A percentile compares a stretch with the other conserved stretches of the same genome.
Conservation (phyloP, 2,329 filamentous ascomycete genomes). For the Aureobasidium sp. region DNA sequence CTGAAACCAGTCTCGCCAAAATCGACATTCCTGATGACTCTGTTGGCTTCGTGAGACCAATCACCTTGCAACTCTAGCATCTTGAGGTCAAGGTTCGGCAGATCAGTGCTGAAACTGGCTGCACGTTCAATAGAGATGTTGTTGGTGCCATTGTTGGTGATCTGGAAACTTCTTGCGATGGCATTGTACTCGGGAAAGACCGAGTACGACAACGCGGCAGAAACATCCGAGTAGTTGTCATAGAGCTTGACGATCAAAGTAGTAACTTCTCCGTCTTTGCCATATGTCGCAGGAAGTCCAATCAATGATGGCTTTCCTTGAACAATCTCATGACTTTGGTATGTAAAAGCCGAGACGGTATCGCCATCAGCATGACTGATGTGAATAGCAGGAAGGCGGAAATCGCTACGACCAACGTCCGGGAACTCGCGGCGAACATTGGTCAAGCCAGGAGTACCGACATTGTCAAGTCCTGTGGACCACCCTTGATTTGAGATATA, state of each 20-base stretch:
- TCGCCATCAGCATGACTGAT: slow-evolving; percentile 66
- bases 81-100: slow-evolving; percentile 66
- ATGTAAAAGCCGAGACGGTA: slow-evolving; percentile 65
- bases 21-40: slow-evolving; percentile 60
- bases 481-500: slow-evolving; percentile 54
- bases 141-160: slow-evolving; percentile 64
- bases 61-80: slow-evolving; percentile 70
- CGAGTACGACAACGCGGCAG: slow-evolving; percentile 68
- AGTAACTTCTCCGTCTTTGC: slow-evolving; percentile 60
- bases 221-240: slow-evolving; percentile 65
- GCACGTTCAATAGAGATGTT: slow-evolving; percentile 64
- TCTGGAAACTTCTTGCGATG: slow-evolving; percentile 65
- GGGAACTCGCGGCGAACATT: slow-evolving; percentile 69
- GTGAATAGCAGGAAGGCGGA: slow-evolving; percentile 66
- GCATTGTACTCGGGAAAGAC: slow-evolving; percentile 70
- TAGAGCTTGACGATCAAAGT: slow-evolving; percentile 65
- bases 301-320: slow-evolving; percentile 63
- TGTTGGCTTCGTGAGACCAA: slow-evolving; percentile 66
- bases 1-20: slow-evolving; percentile 65
- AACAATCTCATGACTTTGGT: slow-evolving; percentile 62
- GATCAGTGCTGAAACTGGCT: slow-evolving; percentile 68
- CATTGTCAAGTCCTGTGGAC: slow-evolving; percentile 43
- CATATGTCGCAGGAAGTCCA: slow-evolving; percentile 68
- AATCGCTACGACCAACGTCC: slow-evolving; percentile 70
- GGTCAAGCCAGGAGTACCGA: slow-evolving; percentile 35